These are phyloP conservation scores for Fusarium newnesense DNA, from an alignment of 2,329 filamentous ascomycete genomes.

Conservation along the genomic window DNA sequence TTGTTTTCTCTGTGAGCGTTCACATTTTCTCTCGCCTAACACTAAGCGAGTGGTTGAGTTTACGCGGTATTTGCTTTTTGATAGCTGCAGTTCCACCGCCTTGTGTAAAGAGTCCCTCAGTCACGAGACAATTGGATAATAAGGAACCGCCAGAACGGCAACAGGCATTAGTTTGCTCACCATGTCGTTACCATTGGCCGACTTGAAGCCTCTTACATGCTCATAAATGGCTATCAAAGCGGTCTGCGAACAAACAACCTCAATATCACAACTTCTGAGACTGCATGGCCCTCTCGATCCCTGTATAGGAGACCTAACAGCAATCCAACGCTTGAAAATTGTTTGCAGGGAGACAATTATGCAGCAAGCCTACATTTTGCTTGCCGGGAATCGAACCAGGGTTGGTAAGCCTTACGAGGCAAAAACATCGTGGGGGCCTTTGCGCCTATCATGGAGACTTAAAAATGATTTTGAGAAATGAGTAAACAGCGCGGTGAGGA, in stretches of 20 bases:
- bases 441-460: neutral
- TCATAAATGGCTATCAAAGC: neutral
- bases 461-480: neutral
- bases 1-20: neutral
- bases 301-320: neutral
- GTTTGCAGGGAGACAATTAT: neutral
- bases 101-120: neutral
- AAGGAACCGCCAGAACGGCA: neutral
- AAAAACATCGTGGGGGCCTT: neutral
- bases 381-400: neutral
- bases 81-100: neutral
- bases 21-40: neutral
- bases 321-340: neutral
- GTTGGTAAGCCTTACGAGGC: neutral
- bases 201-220: neutral
- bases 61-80: constrained; percentile 3
- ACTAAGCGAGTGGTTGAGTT: neutral
- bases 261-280: neutral
- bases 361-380: neutral
- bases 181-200: neutral
- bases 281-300: neutral
- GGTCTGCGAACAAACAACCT: neutral
- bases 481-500: neutral
- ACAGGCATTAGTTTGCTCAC: neutral
- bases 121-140: neutral